Evolutionary conservation across 2,329 filamentous ascomycete species (phyloP).

Genomic region (Aspergillus persii): DNA sequence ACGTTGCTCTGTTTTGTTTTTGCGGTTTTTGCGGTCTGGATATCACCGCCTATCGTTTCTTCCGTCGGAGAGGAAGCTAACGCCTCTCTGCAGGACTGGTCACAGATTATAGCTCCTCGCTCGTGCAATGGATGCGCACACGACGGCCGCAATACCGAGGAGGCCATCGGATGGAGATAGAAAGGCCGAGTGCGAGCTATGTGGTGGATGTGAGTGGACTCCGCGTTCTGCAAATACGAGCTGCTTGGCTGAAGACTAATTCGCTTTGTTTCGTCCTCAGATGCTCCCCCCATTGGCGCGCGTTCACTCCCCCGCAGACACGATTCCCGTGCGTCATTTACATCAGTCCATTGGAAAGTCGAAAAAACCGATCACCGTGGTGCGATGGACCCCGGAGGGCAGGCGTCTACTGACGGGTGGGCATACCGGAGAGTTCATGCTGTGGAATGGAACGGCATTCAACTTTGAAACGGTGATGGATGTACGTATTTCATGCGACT

Average conservation of each 20-base stretch:
- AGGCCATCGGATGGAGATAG: constrained; percentile 68
- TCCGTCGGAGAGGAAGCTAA: constrained; percentile 14
- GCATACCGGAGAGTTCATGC: constrained; percentile 93
- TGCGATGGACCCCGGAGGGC: constrained; percentile 96
- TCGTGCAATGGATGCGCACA: constrained; percentile 87
- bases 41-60: not conserved
- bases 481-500: constrained; percentile 33
- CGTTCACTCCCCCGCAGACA: constrained; percentile 72
- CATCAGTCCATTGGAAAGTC: constrained; percentile 99
- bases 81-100: constrained; percentile 64
- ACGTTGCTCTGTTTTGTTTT: constrained; percentile 16
- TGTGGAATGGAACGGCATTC: constrained; percentile 99
- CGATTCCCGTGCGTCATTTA: constrained; percentile 89
- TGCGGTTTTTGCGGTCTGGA: not conserved
- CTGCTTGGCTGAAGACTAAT: constrained; percentile 10
- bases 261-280: constrained; percentile 43
- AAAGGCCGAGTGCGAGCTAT: constrained; percentile 84
- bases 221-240: not conserved
- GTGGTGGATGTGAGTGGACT: constrained; percentile 71
- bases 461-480: constrained; percentile 99
- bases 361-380: constrained; percentile 94
- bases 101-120: constrained; percentile 87
- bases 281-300: constrained; percentile 83
- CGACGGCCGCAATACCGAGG: constrained; percentile 74
- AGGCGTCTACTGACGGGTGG: constrained; percentile 87